Evolutionary conservation across 2,329 filamentous ascomycete species (phyloP).

Genomic region (Xylariaceae sp.): DNA sequence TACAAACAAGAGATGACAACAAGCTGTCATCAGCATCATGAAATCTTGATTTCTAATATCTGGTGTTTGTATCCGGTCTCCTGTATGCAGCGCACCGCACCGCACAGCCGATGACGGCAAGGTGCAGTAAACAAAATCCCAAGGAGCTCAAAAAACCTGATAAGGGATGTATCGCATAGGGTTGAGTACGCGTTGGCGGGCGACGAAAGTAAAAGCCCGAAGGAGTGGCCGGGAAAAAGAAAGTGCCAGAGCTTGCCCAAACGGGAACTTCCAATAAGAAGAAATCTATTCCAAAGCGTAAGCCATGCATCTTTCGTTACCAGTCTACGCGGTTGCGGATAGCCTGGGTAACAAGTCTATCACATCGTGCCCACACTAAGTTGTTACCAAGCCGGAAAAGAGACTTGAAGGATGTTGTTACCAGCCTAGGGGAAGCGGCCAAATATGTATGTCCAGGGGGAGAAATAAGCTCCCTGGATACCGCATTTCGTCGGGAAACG

Average conservation of each 20-base stretch:
- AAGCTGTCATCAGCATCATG: slow-evolving; percentile 10
- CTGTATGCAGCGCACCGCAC: slow-evolving; percentile 17
- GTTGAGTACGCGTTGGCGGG: slow-evolving; percentile 7
- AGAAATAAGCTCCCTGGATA: slow-evolving; percentile 19
- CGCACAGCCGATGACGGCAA: slow-evolving; percentile 22
- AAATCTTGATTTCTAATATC: slow-evolving; percentile 34
- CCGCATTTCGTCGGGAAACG: slow-evolving; percentile 1
- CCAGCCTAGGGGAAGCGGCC: slow-evolving; percentile 18
- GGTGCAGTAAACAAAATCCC: slow-evolving; percentile 16
- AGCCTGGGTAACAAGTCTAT: slow-evolving; percentile 13
- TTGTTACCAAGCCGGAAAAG: slow-evolving; percentile 5
- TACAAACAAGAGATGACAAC: slow-evolving; percentile 16
- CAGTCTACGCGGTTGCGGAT: neutral
- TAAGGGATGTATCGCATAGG: slow-evolving; percentile 18
- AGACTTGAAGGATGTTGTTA: slow-evolving; percentile 6
- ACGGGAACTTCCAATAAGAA: slow-evolving; percentile 1
- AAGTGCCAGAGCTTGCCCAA: slow-evolving; percentile 1
- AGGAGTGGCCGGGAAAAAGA: slow-evolving; percentile 2
- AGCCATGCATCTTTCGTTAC: slow-evolving; percentile 15
- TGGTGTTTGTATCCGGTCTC: slow-evolving; percentile 13
- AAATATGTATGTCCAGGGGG: slow-evolving; percentile 15
- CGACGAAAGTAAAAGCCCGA: slow-evolving; percentile 10
- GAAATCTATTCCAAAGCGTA: slow-evolving; percentile 13
- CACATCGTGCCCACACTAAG: slow-evolving; percentile 17
- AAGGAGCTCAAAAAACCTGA: slow-evolving; percentile 12